phyloP scores from a whole-genome alignment of 176 grass and related monocot species.

The Aegilops umbellulata region DNA sequence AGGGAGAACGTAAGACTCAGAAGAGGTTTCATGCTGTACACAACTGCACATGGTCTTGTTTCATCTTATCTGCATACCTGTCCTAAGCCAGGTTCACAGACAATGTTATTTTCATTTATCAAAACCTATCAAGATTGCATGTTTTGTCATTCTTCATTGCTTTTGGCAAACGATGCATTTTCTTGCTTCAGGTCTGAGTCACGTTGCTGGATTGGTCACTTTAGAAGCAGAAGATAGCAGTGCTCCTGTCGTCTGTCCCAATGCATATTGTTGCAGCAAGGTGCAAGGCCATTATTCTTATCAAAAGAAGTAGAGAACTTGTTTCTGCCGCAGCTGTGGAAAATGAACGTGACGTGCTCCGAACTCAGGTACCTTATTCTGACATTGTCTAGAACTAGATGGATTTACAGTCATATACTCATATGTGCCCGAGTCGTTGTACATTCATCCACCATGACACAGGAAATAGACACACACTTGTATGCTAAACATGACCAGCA shows the following conservation, averaged over 20 bases:
- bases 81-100: no score
- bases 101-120: no score
- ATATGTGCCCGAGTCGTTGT: neutral
- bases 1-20: constrained; percentile 91
- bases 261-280: constrained; percentile 93
- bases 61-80: constrained; percentile 84
- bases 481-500: neutral
- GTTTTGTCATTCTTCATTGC: no score
- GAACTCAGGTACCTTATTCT: constrained; percentile 57
- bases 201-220: constrained; percentile 80
- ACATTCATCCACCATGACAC: neutral
- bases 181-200: constrained; percentile 57
- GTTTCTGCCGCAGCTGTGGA: constrained; percentile 71
- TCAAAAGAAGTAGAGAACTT: constrained; percentile 60
- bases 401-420: neutral
- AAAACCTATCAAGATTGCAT: no score
- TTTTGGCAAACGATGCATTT: no score
- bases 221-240: constrained; percentile 73
- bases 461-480: neutral
- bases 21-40: constrained; percentile 75
- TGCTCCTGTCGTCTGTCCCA: constrained; percentile 57
- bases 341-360: constrained; percentile 75
- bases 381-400: neutral
- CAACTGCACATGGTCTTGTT: constrained; percentile 65
- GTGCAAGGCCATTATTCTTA: constrained; percentile 81